These are phyloP conservation scores for Lasiodiplodia gonubiensis DNA, from an alignment of 2,329 filamentous ascomycete species.

Conservation along the genomic window DNA sequence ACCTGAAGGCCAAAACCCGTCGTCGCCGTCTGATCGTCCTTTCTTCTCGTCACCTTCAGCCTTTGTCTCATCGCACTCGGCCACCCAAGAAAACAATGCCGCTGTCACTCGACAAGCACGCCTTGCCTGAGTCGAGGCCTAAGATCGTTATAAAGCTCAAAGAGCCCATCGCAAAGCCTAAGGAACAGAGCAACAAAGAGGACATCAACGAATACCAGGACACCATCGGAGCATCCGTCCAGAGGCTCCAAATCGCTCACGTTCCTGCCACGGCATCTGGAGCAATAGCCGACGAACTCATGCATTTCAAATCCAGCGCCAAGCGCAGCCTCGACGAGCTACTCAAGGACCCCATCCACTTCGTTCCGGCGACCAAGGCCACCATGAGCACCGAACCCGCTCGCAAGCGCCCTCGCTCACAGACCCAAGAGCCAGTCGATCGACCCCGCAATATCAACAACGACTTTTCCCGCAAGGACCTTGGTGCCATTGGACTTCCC, in stretches of 20 bases:
- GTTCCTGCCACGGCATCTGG: neutral
- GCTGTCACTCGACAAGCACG: neutral
- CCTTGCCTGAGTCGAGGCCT: neutral
- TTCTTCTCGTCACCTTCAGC: conserved; percentile 8
- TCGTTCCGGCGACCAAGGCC: conserved; percentile 12
- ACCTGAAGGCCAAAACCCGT: neutral
- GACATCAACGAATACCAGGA: neutral
- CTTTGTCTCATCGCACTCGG: neutral
- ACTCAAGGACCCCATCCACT: neutral
- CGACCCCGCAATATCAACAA: neutral
- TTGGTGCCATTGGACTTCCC: conserved; percentile 28
- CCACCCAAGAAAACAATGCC: neutral
- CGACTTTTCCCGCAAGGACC: conserved; percentile 7
- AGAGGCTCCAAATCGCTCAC: neutral
- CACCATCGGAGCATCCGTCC: neutral
- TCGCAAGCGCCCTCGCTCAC: conserved; percentile 2
- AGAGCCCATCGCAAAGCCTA: neutral
- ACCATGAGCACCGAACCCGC: conserved; percentile 7
- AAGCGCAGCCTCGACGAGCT: conserved; percentile 18
- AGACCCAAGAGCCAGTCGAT: neutral
- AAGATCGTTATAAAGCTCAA: neutral
- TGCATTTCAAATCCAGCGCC: conserved; percentile 4
- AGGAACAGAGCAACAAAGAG: too few species aligned
- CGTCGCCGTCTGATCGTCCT: conserved; percentile 18
- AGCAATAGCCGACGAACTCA: neutral